These are phyloP conservation scores for Solanum habrochaites DNA, from an alignment of 257 asterid species.

Conservation along the genomic window DNA sequence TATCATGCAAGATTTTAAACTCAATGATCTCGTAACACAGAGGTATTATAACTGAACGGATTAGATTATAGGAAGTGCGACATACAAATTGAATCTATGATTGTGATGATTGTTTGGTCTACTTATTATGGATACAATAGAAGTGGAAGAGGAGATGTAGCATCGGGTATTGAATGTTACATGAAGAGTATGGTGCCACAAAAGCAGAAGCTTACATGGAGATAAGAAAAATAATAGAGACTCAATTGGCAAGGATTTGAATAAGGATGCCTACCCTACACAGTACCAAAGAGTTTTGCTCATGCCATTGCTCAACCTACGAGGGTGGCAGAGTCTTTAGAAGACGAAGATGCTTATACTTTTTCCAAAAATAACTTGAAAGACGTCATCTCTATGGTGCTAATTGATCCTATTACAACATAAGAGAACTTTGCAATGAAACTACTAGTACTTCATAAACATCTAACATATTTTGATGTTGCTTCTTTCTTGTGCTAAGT, in stretches of 20 bases:
- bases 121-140: background rate
- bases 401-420: background rate
- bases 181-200: background rate
- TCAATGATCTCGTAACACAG: conserved; percentile 18
- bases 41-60: too few relatives aligned
- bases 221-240: background rate
- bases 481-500: background rate
- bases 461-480: background rate
- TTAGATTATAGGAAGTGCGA: background rate
- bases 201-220: background rate
- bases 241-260: conserved; percentile 18
- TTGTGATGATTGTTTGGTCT: too few relatives aligned
- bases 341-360: conserved; percentile 10
- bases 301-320: conserved; percentile 1
- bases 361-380: background rate
- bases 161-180: background rate
- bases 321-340: background rate
- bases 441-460: background rate
- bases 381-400: background rate
- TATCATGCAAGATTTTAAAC: conserved; percentile 13
- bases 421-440: background rate
- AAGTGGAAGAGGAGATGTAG: background rate
- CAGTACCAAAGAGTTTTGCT: background rate
- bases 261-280: conserved; percentile 1
- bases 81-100: background rate